Evolutionary conservation across 257 asterid genomes (phyloP), one percentile per base, ranked within the genome.

Genomic region (Marsdenia floribunda): DNA sequence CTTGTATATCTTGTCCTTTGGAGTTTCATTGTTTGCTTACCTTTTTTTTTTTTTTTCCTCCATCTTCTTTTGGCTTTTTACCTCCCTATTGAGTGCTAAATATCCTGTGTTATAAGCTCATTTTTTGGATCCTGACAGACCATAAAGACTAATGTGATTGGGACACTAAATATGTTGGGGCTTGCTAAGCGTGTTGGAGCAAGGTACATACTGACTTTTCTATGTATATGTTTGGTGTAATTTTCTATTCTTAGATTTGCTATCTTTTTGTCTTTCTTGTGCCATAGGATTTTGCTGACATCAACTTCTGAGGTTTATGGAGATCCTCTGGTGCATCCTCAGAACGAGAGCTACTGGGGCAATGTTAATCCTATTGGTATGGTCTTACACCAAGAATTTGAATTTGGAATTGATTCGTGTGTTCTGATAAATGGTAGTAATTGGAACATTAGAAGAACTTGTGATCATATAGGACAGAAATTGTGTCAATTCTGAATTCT

Each of bases 181-280:
- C 98, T 95, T 78, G 98, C 98, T 80, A 95, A 95, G 90, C 87
- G 99, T 71, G 97, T 95, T 5, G 99, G 99, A 46, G 99, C 99
- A 68, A 90, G 98, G 99, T 92, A 72, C 55, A 76, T 72, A 64
- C 46, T 73, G 9, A n/a, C 68, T 50, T 9, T 38, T 55, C 33
- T 69, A 29, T 15, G 53, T 67, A 12, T 73, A 13, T 54, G 44
- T 15, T 54, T 55, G 38, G 73, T 66, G 59, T 37, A 19, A 6
- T 21, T 7, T 55, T 55, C 3, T 55, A 6, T 55, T 24, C 24
- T 42, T 1, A 8, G 42, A 21, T 68, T 19, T 68, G 64, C 69
- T 37, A 22, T 75, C 49, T 76, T 18, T 73, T 37, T n/a, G 5
- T 76, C 52, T 61, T 10, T 46, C 3, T 19, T 66, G 26, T 74